Evolutionary conservation across 2,329 filamentous ascomycete genomes (phyloP).

Genomic region (Aspergillus ruber): DNA sequence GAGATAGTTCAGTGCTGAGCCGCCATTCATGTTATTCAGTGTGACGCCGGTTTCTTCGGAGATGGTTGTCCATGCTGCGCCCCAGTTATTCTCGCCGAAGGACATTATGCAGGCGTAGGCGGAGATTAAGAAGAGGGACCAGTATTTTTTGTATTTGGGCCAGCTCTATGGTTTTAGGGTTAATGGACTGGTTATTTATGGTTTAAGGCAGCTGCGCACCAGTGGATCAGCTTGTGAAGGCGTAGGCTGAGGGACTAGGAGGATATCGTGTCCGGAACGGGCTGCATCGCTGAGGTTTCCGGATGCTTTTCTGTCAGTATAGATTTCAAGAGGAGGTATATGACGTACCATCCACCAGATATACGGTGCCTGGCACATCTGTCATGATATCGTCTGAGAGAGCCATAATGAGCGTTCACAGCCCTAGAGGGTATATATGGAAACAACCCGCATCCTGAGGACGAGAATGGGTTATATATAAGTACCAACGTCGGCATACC

Average conservation of each 20-base stretch:
- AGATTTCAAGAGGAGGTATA: background rate
- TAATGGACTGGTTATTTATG: background rate
- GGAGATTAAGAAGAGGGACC: constrained; percentile 34
- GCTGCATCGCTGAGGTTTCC: constrained; percentile 15
- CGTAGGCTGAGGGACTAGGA: constrained; percentile 29
- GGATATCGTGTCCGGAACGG: constrained; percentile 22
- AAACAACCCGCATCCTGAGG: too few relatives aligned
- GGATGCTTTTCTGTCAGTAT: constrained; percentile 7
- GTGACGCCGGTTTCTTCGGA: constrained; percentile 32
- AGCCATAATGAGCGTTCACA: constrained; percentile 7
- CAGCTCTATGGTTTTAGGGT: constrained; percentile 20
- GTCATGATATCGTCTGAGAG: constrained; percentile 11
- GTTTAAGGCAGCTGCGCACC: constrained; percentile 3
- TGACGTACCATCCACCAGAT: constrained; percentile 24
- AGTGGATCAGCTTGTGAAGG: constrained; percentile 25
- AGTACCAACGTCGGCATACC: background rate
- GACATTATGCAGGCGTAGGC: constrained; percentile 37
- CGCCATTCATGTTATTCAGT: constrained; percentile 37
- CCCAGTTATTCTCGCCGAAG: constrained; percentile 37
- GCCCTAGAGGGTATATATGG: background rate
- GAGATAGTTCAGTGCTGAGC: constrained; percentile 36
- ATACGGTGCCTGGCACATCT: constrained; percentile 30
- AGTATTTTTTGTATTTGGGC: constrained; percentile 33
- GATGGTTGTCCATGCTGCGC: constrained; percentile 39
- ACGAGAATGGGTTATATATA: background rate